Evolutionary conservation across 805 yeast genomes (phyloP), one percentile per base, ranked within the genome.

Genomic region (Cyberlindnera mrakii): DNA sequence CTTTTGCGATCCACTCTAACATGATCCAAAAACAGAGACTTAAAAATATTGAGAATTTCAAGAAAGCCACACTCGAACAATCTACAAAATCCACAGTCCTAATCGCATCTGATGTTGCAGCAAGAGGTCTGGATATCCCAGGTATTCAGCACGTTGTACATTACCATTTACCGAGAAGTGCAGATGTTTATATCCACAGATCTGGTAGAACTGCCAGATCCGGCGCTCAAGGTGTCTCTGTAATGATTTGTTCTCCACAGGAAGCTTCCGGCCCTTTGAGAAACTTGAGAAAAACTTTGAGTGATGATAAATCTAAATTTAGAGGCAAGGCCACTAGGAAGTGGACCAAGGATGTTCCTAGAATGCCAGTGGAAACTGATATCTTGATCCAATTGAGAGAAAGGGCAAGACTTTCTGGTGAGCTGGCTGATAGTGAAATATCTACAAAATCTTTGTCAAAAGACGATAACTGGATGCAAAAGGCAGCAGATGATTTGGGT

Each of bases 121-220:
- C 99, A 4, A 78, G 99, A 71, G 99, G 99, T 46, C 73, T 93
- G 46, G 99, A 93, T 71, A 88, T 93, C 42, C 84, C 95, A 3
- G 77, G 75, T 37, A 90, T 93, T 40, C 82, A 89, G 54, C 98
- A 93, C 63, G 98, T 93, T 39, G 85, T 91, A 17, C 99, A 93
- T 63, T 93, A 91, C 59, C 97, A 93, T 64, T 72, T 93, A 48
- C 98, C 99, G 10, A 74, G 98, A 49, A 74, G 95, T 14, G 97
- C 97, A 0, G 99, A 93, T 58, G 80, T 88, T 40, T 93, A 93
- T 59, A 82, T 93, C 53, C 99, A 93, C 65, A 76, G 99, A 62
- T 86, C 96, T 1, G 99, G 99, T 48, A 81, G 99, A 75, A 93
- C 99, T n/a, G 98, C 96, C 0, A 83, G 99, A 71, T 97, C 95